phyloP scores from a whole-genome alignment of 1,284 basidiomycete genomes.

The Boletellus dicymbophilus region DNA sequence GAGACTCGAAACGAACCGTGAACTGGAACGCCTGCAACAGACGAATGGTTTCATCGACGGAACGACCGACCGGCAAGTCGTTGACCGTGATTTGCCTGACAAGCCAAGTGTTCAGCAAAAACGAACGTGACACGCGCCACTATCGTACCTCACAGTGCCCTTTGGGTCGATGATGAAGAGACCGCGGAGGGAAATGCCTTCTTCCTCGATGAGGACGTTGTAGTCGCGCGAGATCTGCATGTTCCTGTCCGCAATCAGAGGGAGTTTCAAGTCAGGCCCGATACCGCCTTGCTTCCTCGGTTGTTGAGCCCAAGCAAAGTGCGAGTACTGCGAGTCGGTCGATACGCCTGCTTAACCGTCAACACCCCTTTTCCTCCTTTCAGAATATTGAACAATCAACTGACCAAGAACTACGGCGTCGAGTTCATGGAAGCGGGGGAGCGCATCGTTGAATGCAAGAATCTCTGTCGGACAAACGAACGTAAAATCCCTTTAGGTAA shows the following conservation, averaged over 20 bases:
- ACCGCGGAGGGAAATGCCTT: conserved; percentile 84
- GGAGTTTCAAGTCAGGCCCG: conserved; percentile 82
- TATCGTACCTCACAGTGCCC: conserved; percentile 68
- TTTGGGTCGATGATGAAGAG: conserved; percentile 91
- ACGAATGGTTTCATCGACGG: conserved; percentile 88
- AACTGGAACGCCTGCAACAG: conserved; percentile 92
- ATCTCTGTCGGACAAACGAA: conserved; percentile 95
- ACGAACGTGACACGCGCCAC: background rate
- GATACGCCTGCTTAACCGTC: conserved; percentile 54
- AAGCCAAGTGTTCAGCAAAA: background rate
- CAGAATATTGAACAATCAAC: conserved; percentile 21
- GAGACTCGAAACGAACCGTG: conserved; percentile 50
- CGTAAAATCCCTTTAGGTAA: conserved; percentile 64
- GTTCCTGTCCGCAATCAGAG: conserved; percentile 72
- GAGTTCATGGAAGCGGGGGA: conserved; percentile 71
- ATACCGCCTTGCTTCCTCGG: conserved; percentile 84
- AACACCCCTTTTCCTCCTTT: background rate
- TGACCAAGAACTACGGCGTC: conserved; percentile 78
- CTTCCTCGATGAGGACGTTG: conserved; percentile 83
- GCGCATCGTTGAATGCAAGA: conserved; percentile 87
- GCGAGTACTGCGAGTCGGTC: conserved; percentile 87
- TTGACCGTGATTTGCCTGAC: conserved; percentile 82
- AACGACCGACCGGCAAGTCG: conserved; percentile 89
- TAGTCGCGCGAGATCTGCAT: conserved; percentile 77
- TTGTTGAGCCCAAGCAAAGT: conserved; percentile 85